Percentiles rank a stretch among this genome's conserved stretches.
Evolutionary conservation across 805 yeast genomes (phyloP).

Genomic region (Lachancea fermentati): DNA sequence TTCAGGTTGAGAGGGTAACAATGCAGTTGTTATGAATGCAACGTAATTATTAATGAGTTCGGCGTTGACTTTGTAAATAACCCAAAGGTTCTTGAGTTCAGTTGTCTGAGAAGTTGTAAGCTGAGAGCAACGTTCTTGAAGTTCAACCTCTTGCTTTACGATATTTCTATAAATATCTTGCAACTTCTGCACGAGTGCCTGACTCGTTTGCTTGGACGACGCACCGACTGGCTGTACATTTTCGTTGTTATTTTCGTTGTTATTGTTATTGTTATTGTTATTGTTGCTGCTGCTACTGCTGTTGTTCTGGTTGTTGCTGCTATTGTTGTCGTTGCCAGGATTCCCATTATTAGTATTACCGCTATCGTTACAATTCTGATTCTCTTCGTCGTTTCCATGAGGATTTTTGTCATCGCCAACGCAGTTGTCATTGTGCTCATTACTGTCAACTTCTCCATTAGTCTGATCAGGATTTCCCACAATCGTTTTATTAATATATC

Average conservation of each 20-base stretch:
- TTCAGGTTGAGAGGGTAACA: constrained; percentile 61
- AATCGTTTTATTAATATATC: not conserved
- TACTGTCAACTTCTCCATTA: not conserved
- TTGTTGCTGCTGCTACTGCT: constrained; percentile 11
- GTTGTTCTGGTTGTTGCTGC: constrained; percentile 1
- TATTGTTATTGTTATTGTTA: constrained; percentile 11
- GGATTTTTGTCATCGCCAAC: constrained; percentile 1
- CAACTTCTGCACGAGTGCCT: constrained; percentile 56
- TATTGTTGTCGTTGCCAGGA: constrained; percentile 3
- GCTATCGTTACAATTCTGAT: constrained; percentile 1
- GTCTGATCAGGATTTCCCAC: not conserved
- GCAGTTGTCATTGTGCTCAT: not conserved
- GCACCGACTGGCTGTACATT: constrained; percentile 11
- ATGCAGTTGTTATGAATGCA: constrained; percentile 64
- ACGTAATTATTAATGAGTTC: constrained; percentile 64
- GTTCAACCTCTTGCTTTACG: constrained; percentile 59
- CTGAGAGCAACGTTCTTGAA: constrained; percentile 64
- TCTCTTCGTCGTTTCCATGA: constrained; percentile 1
- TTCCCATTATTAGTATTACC: constrained; percentile 4
- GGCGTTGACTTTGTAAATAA: constrained; percentile 61
- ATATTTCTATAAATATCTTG: constrained; percentile 72
- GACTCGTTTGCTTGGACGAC: constrained; percentile 32
- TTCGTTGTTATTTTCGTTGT: constrained; percentile 17
- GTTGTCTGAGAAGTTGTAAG: constrained; percentile 48
- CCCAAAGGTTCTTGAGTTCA: constrained; percentile 64